These are phyloP conservation scores for Vitis labrusca DNA, from an alignment of 164 flowering plant genomes.

Conservation along the genomic window DNA sequence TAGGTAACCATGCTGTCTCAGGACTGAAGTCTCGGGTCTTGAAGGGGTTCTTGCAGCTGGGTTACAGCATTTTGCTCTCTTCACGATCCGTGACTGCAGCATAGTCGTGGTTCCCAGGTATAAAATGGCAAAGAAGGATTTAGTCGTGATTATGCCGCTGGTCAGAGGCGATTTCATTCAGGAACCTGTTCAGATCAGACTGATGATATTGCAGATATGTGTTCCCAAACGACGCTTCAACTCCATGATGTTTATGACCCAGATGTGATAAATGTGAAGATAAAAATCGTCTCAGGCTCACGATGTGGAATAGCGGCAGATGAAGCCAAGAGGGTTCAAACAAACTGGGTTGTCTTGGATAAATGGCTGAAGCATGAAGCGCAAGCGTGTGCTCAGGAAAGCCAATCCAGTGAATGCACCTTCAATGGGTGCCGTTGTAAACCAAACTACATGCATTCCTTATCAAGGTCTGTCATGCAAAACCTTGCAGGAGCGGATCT, in stretches of 20 bases:
- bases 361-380: too few relatives aligned
- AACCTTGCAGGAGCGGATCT: too few relatives aligned
- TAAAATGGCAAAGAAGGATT: slow-evolving; percentile 18
- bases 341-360: too few relatives aligned
- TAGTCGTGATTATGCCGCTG: slow-evolving; percentile 47
- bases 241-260: slow-evolving; percentile 52
- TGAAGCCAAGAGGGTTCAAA: slow-evolving; percentile 17
- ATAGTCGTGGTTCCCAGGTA: slow-evolving; percentile 22
- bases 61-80: slow-evolving; percentile 89
- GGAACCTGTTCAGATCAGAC: slow-evolving; percentile 48
- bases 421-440: too few relatives aligned
- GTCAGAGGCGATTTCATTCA: slow-evolving; percentile 25
- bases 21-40: slow-evolving; percentile 82
- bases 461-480: too few relatives aligned
- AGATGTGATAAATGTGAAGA: slow-evolving; percentile 45
- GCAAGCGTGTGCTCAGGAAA: too few relatives aligned
- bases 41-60: slow-evolving; percentile 93
- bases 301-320: slow-evolving; percentile 48
- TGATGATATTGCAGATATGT: slow-evolving; percentile 40
- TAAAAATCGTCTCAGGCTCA: slow-evolving; percentile 44
- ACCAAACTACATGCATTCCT: too few relatives aligned
- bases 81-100: too few relatives aligned
- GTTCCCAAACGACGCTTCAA: slow-evolving; percentile 48
- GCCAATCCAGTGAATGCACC: too few relatives aligned
- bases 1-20: slow-evolving; percentile 85